Conservation (phyloP, 1,284 basidiomycete species). For the Marasmius sp. region DNA sequence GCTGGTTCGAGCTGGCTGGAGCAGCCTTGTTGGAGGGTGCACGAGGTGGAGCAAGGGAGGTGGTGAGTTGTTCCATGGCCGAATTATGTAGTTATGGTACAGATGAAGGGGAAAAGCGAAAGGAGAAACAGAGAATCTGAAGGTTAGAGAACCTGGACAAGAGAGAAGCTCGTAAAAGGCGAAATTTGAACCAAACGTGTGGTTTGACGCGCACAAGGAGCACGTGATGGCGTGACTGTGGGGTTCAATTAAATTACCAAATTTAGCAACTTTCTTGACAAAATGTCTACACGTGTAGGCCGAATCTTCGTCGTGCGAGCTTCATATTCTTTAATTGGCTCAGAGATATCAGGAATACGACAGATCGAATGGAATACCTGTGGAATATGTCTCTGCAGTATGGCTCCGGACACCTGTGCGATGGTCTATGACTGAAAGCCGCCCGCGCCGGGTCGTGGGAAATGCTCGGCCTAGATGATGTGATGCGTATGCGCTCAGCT, state of each 20-base stretch:
- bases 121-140: conserved; percentile 2
- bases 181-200: neutral
- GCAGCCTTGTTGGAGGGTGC: conserved; percentile 50
- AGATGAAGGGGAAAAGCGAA: neutral
- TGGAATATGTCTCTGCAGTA: neutral
- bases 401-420: no score
- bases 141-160: neutral
- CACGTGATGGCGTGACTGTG: conserved; percentile 6
- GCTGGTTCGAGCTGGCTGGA: conserved; percentile 47
- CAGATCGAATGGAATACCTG: neutral
- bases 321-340: neutral
- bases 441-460: neutral
- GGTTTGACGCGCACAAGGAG: neutral
- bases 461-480: neutral
- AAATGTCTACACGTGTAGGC: no score
- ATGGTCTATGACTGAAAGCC: neutral
- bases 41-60: conserved; percentile 60
- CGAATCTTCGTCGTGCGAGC: neutral
- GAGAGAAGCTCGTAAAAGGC: neutral
- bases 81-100: conserved; percentile 1
- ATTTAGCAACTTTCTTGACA: neutral
- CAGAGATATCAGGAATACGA: no score
- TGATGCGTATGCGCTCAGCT: neutral
- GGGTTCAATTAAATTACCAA: neutral
- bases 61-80: conserved; percentile 71